phyloP scores from a whole-genome alignment of 1,284 basidiomycete genomes.

The Macrocystidia cucumis region DNA sequence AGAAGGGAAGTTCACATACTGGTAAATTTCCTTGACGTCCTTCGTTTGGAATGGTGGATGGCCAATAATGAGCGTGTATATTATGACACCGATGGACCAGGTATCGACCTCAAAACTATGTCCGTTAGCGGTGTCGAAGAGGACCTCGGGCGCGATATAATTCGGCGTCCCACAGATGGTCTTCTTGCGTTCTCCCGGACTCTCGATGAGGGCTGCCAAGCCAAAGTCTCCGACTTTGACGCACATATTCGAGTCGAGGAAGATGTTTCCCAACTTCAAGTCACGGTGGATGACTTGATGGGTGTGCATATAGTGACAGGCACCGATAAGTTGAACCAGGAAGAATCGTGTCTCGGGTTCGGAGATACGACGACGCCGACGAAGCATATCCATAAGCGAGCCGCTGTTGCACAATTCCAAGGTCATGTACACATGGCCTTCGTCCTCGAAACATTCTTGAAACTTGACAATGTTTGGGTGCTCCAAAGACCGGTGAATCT shows the following conservation, averaged over 20 bases:
- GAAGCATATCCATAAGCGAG: constrained; percentile 87
- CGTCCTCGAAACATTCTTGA: constrained; percentile 93
- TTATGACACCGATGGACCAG: constrained; percentile 96
- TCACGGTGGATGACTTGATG: constrained; percentile 96
- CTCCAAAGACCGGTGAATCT: constrained; percentile 87
- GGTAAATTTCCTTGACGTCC: constrained; percentile 93
- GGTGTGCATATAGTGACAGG: constrained; percentile 94
- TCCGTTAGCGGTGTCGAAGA: constrained; percentile 93
- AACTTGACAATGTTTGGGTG: constrained; percentile 95
- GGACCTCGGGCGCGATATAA: constrained; percentile 96
- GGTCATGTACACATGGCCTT: constrained; percentile 95
- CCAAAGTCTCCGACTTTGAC: constrained; percentile 98
- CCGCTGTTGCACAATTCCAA: constrained; percentile 91
- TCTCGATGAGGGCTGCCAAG: constrained; percentile 93
- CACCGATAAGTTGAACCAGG: constrained; percentile 91
- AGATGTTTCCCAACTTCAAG: constrained; percentile 93
- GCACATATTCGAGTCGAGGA: constrained; percentile 90
- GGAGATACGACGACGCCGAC: constrained; percentile 80
- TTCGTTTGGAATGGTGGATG: constrained; percentile 97
- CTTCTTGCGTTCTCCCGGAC: constrained; percentile 94
- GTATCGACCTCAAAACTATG: constrained; percentile 98
- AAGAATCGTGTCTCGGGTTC: constrained; percentile 93
- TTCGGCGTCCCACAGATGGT: constrained; percentile 99
- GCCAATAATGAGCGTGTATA: constrained; percentile 93
- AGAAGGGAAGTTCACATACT: constrained; percentile 36